Conservation (phyloP, 441 rosid species). For the Arabidopsis hybrid region DNA sequence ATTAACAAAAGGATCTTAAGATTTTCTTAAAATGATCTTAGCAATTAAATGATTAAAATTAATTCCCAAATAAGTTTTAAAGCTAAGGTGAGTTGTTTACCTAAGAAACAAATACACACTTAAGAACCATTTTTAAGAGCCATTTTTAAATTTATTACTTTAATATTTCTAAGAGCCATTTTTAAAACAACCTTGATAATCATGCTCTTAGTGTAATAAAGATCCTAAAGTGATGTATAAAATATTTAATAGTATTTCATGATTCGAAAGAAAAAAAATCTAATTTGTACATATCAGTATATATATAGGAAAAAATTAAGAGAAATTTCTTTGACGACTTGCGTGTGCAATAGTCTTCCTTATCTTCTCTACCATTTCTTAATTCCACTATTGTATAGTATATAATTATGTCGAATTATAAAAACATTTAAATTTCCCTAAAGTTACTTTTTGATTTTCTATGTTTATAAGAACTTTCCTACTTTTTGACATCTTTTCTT, state of each 20-base stretch:
- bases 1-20: too few species aligned
- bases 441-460: constrained; percentile 36
- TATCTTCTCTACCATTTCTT: constrained; percentile 47
- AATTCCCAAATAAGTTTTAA: too few species aligned
- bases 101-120: too few species aligned
- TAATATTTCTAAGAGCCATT: too few species aligned
- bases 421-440: neutral
- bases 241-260: neutral
- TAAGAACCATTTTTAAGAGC: too few species aligned
- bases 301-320: neutral
- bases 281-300: constrained; percentile 3
- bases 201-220: neutral
- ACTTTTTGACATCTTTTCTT: constrained; percentile 51
- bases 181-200: too few species aligned
- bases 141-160: too few species aligned
- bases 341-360: constrained; percentile 42
- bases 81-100: too few species aligned
- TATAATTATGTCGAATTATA: neutral
- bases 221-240: neutral
- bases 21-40: too few species aligned
- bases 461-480: neutral
- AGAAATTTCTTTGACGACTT: constrained; percentile 4
- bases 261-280: neutral
- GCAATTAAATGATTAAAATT: too few species aligned
- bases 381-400: constrained; percentile 45